Conservation (phyloP, 257 asterid genomes). For the Euphrasia confusa region DNA sequence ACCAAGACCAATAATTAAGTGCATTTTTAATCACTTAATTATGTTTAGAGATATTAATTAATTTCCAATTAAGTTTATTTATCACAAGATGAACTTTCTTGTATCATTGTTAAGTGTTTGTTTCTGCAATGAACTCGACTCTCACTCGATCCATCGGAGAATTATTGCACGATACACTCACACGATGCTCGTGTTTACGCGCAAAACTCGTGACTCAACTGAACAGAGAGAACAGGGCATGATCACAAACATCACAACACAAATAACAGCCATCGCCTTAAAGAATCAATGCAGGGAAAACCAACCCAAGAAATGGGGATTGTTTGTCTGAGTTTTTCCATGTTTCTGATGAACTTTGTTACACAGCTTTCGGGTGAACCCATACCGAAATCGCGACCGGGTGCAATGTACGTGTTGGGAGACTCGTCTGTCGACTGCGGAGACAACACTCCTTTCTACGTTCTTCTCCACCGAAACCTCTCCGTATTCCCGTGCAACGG, state of each 20-base stretch:
- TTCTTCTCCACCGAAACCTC: constrained; percentile 30
- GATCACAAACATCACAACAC: constrained; percentile 10
- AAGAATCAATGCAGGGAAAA: too few relatives aligned
- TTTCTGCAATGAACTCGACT: too few relatives aligned
- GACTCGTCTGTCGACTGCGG: constrained; percentile 75
- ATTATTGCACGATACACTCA: not conserved
- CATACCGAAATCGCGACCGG: too few relatives aligned
- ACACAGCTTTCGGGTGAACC: too few relatives aligned
- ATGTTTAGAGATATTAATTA: not conserved
- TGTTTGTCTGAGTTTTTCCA: constrained; percentile 19
- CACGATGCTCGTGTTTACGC: not conserved
- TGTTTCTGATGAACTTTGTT: constrained; percentile 15
- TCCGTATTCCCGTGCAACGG: constrained; percentile 62
- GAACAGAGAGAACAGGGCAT: constrained; percentile 15
- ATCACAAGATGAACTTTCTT: not conserved
- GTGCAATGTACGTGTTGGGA: constrained; percentile 54
- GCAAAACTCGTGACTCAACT: constrained; percentile 10
- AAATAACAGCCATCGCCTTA: not conserved
- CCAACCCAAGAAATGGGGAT: constrained; percentile 24
- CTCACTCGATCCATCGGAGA: not conserved
- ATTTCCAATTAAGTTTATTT: not conserved
- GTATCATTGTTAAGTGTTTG: not conserved
- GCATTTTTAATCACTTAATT: not conserved
- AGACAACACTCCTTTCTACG: constrained; percentile 49
- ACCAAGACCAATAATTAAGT: not conserved